These are phyloP conservation scores for Geranium rotundifolium DNA, from an alignment of 345 rosid species.

Conservation along the genomic window DNA sequence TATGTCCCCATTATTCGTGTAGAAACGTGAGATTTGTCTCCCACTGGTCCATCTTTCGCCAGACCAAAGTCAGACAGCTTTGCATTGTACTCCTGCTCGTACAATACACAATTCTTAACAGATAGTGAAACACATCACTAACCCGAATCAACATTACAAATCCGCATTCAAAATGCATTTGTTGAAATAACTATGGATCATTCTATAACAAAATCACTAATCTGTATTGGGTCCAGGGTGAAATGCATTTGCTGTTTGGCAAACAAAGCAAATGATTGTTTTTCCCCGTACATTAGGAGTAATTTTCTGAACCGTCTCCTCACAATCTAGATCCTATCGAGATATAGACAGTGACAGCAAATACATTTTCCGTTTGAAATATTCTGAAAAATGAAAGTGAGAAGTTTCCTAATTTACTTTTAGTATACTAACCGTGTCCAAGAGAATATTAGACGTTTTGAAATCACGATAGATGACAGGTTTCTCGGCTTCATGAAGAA, in stretches of 20 bases:
- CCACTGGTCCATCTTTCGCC: slow-evolving; percentile 95
- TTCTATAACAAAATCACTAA: too few relatives aligned
- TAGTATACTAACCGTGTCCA: slow-evolving; percentile 45
- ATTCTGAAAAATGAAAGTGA: background rate
- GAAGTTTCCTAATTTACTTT: too few relatives aligned
- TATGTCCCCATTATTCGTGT: slow-evolving; percentile 99
- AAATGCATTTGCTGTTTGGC: too few relatives aligned
- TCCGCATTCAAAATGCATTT: too few relatives aligned
- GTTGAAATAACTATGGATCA: too few relatives aligned
- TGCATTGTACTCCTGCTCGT: slow-evolving; percentile 73
- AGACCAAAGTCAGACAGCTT: slow-evolving; percentile 94
- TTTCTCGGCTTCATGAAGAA: slow-evolving; percentile 87
- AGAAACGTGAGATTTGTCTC: slow-evolving; percentile 94
- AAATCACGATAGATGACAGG: slow-evolving; percentile 96
- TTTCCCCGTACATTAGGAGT: too few relatives aligned
- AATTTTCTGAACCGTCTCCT: too few relatives aligned
- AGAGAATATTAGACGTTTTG: slow-evolving; percentile 84
- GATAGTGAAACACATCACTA: background rate
- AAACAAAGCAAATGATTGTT: too few relatives aligned
- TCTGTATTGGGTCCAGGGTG: too few relatives aligned
- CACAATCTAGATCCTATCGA: background rate
- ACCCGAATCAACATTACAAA: background rate
- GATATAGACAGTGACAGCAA: background rate
- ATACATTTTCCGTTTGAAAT: background rate
- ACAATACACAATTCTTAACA: background rate